A percentile compares a stretch with the other conserved stretches of the same genome.
phyloP scores from a whole-genome alignment of 225 moss, liverwort and hornwort genomes.

The Rhytidiadelphus loreus region DNA sequence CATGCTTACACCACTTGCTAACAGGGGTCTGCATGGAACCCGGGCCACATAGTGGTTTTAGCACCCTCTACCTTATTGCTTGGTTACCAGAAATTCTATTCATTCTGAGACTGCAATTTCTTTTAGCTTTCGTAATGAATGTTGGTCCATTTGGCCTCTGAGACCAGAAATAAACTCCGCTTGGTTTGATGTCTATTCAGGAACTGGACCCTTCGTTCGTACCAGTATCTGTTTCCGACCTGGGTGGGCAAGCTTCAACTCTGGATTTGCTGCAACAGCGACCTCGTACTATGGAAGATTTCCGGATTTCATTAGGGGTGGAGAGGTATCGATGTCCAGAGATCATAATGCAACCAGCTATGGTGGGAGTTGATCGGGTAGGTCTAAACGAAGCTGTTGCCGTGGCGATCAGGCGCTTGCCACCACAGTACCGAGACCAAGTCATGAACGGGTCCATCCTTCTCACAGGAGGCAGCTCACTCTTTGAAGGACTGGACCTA shows the following conservation, averaged over 20 bases:
- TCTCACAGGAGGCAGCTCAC: conserved; percentile 73
- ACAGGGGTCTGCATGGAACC: not conserved
- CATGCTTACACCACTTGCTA: not conserved
- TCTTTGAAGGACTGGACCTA: conserved; percentile 60
- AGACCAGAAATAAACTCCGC: not conserved
- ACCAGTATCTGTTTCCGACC: conserved; percentile 15
- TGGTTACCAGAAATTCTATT: not conserved
- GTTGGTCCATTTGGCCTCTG: not conserved
- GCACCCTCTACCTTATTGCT: not conserved
- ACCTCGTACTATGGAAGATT: conserved; percentile 69
- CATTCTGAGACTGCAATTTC: not conserved
- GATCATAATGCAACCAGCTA: conserved; percentile 75
- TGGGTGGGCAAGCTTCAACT: conserved; percentile 25
- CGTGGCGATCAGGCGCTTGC: conserved; percentile 60
- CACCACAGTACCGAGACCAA: conserved; percentile 36
- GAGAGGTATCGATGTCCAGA: conserved; percentile 85
- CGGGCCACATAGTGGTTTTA: not conserved
- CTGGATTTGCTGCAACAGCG: conserved; percentile 49
- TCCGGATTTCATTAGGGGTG: conserved; percentile 64
- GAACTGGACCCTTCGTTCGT: conserved; percentile 80
- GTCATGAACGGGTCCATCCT: conserved; percentile 75
- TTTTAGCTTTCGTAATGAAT: not conserved
- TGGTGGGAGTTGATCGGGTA: conserved; percentile 85
- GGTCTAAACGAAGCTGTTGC: conserved; percentile 76
- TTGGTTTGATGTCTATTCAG: conserved; percentile 22